phyloP scores from a whole-genome alignment of 2,329 filamentous ascomycete genomes.

The Capronia epimyces region DNA sequence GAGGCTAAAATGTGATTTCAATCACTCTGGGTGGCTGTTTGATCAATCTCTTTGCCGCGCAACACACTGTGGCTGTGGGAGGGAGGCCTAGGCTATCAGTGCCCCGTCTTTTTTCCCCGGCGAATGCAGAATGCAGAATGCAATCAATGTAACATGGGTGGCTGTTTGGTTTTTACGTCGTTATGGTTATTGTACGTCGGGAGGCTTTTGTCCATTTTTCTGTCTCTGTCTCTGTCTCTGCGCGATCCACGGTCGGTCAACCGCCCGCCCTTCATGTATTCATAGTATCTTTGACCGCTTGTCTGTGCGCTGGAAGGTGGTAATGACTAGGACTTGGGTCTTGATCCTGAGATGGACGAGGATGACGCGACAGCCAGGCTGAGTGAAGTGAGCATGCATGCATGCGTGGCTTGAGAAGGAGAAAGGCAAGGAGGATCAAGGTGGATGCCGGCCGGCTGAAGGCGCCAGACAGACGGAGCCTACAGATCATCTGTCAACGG shows the following conservation, averaged over 20 bases:
- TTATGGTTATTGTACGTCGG: constrained; percentile 19
- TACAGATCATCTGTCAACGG: neutral
- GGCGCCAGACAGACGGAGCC: neutral
- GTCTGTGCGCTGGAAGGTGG: neutral
- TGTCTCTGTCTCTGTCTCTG: constrained; percentile 2
- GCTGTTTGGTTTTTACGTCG: constrained; percentile 18
- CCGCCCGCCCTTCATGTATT: constrained; percentile 9
- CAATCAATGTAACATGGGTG: constrained; percentile 25
- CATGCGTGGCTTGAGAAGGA: too few species aligned
- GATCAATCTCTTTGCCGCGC: constrained; percentile 19
- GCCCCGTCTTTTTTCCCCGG: constrained; percentile 16
- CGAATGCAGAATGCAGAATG: constrained; percentile 19
- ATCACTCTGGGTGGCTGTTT: constrained; percentile 27
- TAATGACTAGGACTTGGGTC: neutral
- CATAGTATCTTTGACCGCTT: constrained; percentile 12
- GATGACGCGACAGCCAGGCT: too few species aligned
- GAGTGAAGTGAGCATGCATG: too few species aligned
- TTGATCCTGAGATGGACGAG: neutral
- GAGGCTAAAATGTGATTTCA: constrained; percentile 18
- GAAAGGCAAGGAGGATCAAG: too few species aligned
- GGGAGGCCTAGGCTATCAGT: constrained; percentile 21
- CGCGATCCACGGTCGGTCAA: neutral
- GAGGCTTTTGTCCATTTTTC: constrained; percentile 14
- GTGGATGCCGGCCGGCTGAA: too few species aligned
- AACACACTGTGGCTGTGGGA: constrained; percentile 8